Evolutionary conservation across 345 rosid genomes (phyloP).

Genomic region (Toxicodendron radicans): DNA sequence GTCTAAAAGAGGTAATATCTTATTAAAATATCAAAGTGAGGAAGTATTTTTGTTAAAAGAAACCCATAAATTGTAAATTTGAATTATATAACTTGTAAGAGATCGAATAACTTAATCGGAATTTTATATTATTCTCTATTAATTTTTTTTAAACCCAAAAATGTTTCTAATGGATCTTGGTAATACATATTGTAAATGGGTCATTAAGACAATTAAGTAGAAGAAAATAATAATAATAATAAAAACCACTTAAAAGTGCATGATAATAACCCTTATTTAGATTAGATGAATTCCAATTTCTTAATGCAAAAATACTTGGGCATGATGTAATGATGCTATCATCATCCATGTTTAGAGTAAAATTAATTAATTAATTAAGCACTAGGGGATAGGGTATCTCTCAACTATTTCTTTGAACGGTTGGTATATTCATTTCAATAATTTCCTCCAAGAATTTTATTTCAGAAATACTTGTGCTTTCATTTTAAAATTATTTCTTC

Average conservation of each 20-base stretch:
- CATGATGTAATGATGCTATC: conserved; percentile 27
- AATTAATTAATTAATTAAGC: conserved; percentile 1
- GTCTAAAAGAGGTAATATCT: too few species aligned
- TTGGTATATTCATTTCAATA: conserved; percentile 12
- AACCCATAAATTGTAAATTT: too few species aligned
- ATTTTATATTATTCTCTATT: too few species aligned
- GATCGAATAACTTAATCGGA: too few species aligned
- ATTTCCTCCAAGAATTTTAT: background rate
- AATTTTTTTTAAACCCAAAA: too few species aligned
- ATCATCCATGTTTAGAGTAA: background rate
- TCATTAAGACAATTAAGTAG: conserved; percentile 1
- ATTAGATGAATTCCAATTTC: background rate
- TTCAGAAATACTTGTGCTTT: background rate
- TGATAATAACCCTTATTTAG: background rate
- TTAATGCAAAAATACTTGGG: background rate
- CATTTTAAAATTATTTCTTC: background rate
- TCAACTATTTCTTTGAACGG: background rate
- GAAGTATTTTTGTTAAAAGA: too few species aligned
- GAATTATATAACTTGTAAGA: too few species aligned
- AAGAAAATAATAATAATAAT: too few species aligned
- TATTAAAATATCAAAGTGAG: too few species aligned
- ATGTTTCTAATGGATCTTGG: background rate
- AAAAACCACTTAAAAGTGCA: background rate
- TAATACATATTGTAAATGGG: background rate
- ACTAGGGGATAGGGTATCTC: background rate